phyloP scores from a whole-genome alignment of 768 basidiomycete genomes.

The Ephemerocybe angulata region DNA sequence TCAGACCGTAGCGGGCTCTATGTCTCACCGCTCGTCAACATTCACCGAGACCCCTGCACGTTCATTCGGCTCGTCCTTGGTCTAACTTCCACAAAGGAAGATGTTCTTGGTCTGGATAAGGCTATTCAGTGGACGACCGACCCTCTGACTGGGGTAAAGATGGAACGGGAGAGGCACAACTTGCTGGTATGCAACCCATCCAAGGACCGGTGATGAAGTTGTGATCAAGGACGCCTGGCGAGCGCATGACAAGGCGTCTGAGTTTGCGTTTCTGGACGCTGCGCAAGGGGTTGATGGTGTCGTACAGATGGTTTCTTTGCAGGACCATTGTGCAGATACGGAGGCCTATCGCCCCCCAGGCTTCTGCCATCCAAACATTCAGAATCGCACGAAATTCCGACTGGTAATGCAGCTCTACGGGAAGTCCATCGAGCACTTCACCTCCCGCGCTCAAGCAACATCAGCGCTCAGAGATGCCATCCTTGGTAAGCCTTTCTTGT shows the following conservation, averaged over 20 bases:
- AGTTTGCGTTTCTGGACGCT: too few species aligned
- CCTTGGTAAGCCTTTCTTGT: neutral
- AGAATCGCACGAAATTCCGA: neutral
- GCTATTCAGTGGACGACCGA: neutral
- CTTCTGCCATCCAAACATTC: too few species aligned
- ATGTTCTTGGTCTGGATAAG: neutral
- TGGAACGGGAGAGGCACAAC: neutral
- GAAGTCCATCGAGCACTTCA: neutral
- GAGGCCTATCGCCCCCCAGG: too few species aligned
- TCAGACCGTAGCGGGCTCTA: conserved; percentile 4
- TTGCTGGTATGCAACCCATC: neutral
- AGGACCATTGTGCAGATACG: too few species aligned
- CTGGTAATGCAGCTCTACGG: neutral
- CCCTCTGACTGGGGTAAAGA: neutral
- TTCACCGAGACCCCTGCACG: neutral
- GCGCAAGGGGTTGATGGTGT: too few species aligned
- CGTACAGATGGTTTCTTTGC: too few species aligned
- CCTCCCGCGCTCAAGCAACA: neutral
- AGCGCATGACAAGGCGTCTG: neutral
- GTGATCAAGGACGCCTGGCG: neutral
- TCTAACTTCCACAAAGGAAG: neutral
- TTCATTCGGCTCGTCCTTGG: conserved; percentile 2
- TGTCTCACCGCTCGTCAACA: neutral
- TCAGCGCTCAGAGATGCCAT: neutral
- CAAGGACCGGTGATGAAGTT: neutral